These are phyloP conservation scores for Quercus ilex DNA, from an alignment of 306 rosid genomes.

Conservation along the genomic window DNA sequence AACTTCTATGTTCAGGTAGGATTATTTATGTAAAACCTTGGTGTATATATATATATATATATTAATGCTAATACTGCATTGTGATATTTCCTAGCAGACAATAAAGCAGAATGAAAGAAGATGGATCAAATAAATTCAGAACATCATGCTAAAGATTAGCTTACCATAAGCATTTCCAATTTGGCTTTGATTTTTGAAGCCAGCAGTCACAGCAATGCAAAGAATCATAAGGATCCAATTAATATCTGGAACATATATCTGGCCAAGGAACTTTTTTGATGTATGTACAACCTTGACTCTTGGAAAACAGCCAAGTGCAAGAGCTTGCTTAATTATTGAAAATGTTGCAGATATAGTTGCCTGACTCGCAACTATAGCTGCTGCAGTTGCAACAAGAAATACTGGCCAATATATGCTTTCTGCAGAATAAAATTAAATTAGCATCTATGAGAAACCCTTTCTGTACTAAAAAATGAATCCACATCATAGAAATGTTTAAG, in stretches of 20 bases:
- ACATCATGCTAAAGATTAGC: not conserved
- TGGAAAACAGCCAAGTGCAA: slow-evolving; percentile 92
- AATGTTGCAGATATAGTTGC: slow-evolving; percentile 88
- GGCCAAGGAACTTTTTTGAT: slow-evolving; percentile 74
- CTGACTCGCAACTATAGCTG: slow-evolving; percentile 95
- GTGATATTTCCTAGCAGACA: not conserved
- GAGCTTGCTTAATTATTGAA: slow-evolving; percentile 94
- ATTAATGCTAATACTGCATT: not conserved
- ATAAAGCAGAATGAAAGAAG: not conserved
- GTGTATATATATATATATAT: not conserved
- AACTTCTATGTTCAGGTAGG: not conserved
- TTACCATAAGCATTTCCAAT: slow-evolving; percentile 96
- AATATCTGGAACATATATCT: slow-evolving; percentile 87
- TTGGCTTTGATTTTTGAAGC: slow-evolving; percentile 80
- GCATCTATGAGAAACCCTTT: slow-evolving; percentile 18
- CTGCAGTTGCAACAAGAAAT: slow-evolving; percentile 79
- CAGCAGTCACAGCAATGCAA: slow-evolving; percentile 89
- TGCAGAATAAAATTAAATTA: slow-evolving; percentile 34
- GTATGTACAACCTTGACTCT: slow-evolving; percentile 93
- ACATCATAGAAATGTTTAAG: not conserved
- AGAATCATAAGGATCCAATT: slow-evolving; percentile 96
- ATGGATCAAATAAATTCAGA: not conserved
- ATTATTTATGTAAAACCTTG: not conserved
- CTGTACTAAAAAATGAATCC: slow-evolving; percentile 6
- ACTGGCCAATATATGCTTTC: slow-evolving; percentile 83